These are phyloP conservation scores for Hypomyces perniciosus DNA, from an alignment of 2,329 filamentous ascomycete genomes.

Conservation along the genomic window DNA sequence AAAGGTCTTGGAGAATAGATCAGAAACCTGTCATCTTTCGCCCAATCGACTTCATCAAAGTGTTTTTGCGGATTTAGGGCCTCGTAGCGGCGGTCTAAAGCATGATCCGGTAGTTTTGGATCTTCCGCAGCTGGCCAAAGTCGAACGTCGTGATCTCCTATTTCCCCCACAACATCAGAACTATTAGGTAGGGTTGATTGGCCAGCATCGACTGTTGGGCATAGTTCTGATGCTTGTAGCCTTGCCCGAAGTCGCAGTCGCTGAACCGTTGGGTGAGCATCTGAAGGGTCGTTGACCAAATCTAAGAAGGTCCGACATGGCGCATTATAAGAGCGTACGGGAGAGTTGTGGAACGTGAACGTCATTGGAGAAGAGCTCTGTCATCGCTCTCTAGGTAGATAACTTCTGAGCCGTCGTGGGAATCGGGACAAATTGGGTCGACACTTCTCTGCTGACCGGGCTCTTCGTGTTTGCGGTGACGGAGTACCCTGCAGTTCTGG, in stretches of 20 bases:
- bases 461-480: no score
- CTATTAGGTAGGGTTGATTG: no score
- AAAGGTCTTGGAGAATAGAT: conserved; percentile 32
- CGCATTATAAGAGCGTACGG: conserved; percentile 49
- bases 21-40: conserved; percentile 41
- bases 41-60: conserved; percentile 33
- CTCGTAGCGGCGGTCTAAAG: conserved; percentile 22
- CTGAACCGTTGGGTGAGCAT: conserved; percentile 21
- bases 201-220: not conserved
- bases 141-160: no score
- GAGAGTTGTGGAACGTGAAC: conserved; percentile 48
- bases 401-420: no score
- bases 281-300: conserved; percentile 46
- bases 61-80: conserved; percentile 29
- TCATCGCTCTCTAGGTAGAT: no score
- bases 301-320: conserved; percentile 52
- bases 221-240: conserved; percentile 17
- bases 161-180: no score
- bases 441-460: no score
- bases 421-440: no score
- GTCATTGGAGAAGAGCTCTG: conserved; percentile 31
- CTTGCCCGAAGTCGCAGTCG: conserved; percentile 38
- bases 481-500: no score
- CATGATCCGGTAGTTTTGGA: not conserved
- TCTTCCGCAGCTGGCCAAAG: not conserved